Evolutionary conservation across 1,139 yeast genomes (phyloP), one percentile per base, ranked within the genome.

Genomic region (Saccharomycopsis phalli): DNA sequence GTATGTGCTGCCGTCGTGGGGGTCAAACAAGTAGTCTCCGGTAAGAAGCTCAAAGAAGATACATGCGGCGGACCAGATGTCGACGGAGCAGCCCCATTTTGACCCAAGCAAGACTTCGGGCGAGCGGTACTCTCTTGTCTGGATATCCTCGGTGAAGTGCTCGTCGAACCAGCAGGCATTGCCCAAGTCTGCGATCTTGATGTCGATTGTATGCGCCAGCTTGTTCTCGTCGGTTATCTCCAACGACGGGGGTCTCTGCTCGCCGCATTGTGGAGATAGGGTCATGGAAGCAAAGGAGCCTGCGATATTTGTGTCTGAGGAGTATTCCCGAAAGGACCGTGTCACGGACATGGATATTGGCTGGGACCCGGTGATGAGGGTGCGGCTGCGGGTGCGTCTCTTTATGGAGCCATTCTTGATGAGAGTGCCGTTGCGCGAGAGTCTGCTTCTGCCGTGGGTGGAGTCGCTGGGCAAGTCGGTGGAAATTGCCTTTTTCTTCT

Each of bases 61-160:
- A 61, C 95, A 84, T 0, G 88, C 94, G 56, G 77, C 64, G 29
- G 88, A 78, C 95, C 95, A 84, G 36, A 81, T 65, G 56, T 84
- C 95, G 1, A 87, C 75, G 37, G 82, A 74, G 33, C 87, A 81
- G 10, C 95, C 94, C 94, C 94, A 84, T 16, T 67, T 57, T 14
- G 76, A 68, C 36, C 87, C 82, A 79, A 47, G 42, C 10, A 66
- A 39, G 2, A 76, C 73, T 57, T 84, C 95, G 0, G 94, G 94
- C 1, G 93, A 71, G 28, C 95, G 63, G 57, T 84, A 84, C 56
- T 84, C 94, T 35, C 95, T 66, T 1, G 95, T 84, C 59, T 84
- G 94, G 49, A 84, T 41, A 54, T 81, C 91, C 57, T 81, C 74
- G 14, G 94, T 81, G 59, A 80, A 81, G 57, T 84, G 94, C 34